Conservation (phyloP, 768 basidiomycete genomes). For the Calvatia gigantea region DNA sequence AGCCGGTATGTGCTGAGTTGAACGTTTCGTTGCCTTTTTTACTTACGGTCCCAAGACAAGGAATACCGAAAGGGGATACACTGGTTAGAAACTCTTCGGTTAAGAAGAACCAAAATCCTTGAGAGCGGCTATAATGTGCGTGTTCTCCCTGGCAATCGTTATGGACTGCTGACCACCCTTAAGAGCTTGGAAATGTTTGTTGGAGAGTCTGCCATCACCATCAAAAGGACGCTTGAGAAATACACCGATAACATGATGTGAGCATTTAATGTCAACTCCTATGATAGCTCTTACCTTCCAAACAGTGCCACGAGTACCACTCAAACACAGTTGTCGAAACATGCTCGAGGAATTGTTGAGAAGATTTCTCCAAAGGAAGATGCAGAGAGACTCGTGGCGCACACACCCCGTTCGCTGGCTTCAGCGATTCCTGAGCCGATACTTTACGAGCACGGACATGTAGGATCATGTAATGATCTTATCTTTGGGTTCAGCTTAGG, state of each 20-base stretch:
- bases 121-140: slow-evolving; percentile 77
- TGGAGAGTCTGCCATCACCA: slow-evolving; percentile 59
- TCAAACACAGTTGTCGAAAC: slow-evolving; percentile 67
- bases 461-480: slow-evolving; percentile 84
- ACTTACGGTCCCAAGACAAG: slow-evolving; percentile 52
- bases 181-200: slow-evolving; percentile 83
- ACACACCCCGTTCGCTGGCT: slow-evolving; percentile 60
- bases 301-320: slow-evolving; percentile 73
- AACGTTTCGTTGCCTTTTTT: slow-evolving; percentile 2
- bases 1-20: slow-evolving; percentile 51
- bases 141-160: not conserved
- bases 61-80: slow-evolving; percentile 89
- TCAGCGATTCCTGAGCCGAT: slow-evolving; percentile 67
- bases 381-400: slow-evolving; percentile 47
- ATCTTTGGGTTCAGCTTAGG: slow-evolving; percentile 87
- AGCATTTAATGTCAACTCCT: slow-evolving; percentile 19
- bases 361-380: slow-evolving; percentile 73
- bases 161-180: not conserved
- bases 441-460: slow-evolving; percentile 72
- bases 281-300: not conserved
- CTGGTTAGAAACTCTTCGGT: slow-evolving; percentile 87
- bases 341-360: slow-evolving; percentile 57
- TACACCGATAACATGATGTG: slow-evolving; percentile 83
- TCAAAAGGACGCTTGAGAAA: slow-evolving; percentile 62
- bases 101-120: slow-evolving; percentile 78